Evolutionary conservation across 2,329 filamentous ascomycete genomes (phyloP).

Genomic region (Sporothrix dimorphospora): DNA sequence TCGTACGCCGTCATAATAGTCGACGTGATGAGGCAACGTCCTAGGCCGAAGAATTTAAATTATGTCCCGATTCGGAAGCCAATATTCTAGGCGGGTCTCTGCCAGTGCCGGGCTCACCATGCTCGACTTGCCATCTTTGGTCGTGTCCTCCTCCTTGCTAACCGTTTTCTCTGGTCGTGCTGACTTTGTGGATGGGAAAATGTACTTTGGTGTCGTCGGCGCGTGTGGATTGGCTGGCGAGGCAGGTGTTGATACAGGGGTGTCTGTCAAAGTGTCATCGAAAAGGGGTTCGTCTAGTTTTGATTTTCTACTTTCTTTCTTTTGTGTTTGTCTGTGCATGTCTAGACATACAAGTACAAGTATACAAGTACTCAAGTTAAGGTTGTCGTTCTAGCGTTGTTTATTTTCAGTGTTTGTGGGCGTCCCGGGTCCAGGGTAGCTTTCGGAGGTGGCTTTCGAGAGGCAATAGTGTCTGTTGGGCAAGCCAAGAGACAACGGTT

Average conservation of each 20-base stretch:
- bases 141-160: too few species aligned
- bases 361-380: too few species aligned
- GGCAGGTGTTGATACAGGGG: neutral
- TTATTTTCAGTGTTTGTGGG: neutral
- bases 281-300: conserved; percentile 2
- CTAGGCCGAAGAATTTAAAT: neutral
- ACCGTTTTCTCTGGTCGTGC: neutral
- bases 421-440: neutral
- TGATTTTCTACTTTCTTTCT: neutral
- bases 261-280: neutral
- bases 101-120: neutral
- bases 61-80: neutral
- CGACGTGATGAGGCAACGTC: neutral
- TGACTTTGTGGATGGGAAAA: too few species aligned
- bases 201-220: neutral
- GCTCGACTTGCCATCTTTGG: too few species aligned
- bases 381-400: too few species aligned
- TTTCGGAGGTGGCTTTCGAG: neutral
- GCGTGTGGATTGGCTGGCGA: neutral
- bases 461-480: neutral
- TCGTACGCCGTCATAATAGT: too few species aligned
- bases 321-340: neutral
- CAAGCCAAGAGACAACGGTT: neutral
- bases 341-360: too few species aligned
- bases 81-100: neutral